Conservation (phyloP, 2,329 filamentous ascomycete species). For the Clarireedia hainanense region DNA sequence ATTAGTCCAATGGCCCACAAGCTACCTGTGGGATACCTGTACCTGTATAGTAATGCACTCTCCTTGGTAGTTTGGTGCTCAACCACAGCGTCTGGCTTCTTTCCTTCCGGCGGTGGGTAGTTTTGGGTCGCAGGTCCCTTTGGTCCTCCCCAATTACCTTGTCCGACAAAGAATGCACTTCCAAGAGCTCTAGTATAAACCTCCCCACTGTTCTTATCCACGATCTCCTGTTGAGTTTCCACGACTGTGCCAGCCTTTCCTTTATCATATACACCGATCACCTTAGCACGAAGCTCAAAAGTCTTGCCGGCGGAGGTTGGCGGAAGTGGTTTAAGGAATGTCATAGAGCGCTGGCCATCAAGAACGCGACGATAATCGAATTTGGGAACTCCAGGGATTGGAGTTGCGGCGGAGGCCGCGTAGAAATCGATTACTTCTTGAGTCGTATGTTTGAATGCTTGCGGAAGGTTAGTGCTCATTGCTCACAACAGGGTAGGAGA, state of each 20-base stretch:
- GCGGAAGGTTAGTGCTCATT: constrained; percentile 6
- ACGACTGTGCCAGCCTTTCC: constrained; percentile 62
- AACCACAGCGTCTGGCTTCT: constrained; percentile 62
- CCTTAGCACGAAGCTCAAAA: constrained; percentile 57
- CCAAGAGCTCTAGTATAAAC: constrained; percentile 52
- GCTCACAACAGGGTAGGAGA: neutral
- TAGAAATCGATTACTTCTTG: constrained; percentile 67
- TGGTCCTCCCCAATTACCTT: constrained; percentile 76
- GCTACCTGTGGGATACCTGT: constrained; percentile 15
- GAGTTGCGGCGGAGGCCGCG: constrained; percentile 41
- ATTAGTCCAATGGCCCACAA: neutral
- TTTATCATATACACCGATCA: constrained; percentile 66
- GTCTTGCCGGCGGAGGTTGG: constrained; percentile 49
- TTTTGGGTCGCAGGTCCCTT: constrained; percentile 76
- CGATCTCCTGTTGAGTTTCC: constrained; percentile 57
- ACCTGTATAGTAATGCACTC: constrained; percentile 68
- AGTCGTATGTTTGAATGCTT: constrained; percentile 58
- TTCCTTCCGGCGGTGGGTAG: constrained; percentile 68
- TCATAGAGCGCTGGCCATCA: constrained; percentile 59
- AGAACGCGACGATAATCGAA: constrained; percentile 56
- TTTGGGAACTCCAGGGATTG: constrained; percentile 58
- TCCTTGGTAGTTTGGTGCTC: constrained; percentile 63
- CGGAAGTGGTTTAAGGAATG: constrained; percentile 56
- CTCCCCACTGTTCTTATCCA: constrained; percentile 50
- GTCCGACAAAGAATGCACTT: constrained; percentile 59